phyloP scores from a whole-genome alignment of 495 filamentous ascomycete genomes.

The Podospora comata region DNA sequence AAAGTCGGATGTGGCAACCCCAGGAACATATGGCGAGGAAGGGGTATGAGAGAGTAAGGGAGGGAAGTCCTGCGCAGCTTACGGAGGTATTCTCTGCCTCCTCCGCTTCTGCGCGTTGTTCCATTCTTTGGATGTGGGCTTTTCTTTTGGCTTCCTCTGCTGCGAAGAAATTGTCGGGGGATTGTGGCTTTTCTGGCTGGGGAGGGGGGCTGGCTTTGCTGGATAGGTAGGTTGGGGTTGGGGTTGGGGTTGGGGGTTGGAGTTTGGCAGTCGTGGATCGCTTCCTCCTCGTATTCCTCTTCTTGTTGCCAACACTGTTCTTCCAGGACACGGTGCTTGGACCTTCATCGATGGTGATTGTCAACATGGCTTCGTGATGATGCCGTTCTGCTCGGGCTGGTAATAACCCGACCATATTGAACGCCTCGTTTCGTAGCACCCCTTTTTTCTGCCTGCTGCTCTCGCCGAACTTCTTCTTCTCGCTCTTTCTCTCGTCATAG shows the following conservation, averaged over 20 bases:
- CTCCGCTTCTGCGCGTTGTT: neutral
- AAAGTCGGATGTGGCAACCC: neutral
- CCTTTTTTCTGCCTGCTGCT: neutral
- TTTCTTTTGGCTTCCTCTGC: neutral
- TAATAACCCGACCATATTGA: neutral
- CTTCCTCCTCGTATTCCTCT: neutral
- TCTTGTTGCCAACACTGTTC: neutral
- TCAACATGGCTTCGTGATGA: neutral
- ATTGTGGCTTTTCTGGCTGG: neutral
- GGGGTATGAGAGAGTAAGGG: neutral
- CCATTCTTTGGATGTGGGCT: neutral
- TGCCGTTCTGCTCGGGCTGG: neutral
- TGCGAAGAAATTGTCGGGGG: neutral
- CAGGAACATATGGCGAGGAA: neutral
- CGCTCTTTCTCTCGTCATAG: neutral
- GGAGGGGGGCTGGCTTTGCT: neutral
- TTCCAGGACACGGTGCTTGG: neutral
- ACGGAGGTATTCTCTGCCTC: neutral
- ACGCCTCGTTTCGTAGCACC: neutral
- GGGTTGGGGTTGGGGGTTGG: neutral
- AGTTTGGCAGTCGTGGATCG: neutral
- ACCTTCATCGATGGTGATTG: no score
- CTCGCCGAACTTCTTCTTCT: neutral
- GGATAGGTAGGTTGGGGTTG: neutral
- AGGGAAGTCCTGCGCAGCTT: neutral